Conservation (phyloP, 371 early-diverging fungal species). For the Batrachochytrium dendrobatidis region DNA sequence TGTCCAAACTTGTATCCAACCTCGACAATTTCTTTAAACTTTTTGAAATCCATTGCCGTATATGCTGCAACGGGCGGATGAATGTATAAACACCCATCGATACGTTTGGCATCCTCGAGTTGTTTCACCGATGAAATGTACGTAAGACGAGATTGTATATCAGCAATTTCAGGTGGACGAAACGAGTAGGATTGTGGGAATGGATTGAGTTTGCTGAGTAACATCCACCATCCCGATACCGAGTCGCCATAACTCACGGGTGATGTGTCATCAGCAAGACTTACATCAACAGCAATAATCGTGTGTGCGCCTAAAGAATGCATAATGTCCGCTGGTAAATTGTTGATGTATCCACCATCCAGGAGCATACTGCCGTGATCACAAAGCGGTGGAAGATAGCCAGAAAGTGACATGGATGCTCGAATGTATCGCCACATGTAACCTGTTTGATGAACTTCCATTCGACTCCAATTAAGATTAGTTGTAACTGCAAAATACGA, state of each 20-base stretch:
- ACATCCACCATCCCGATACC: constrained; percentile 89
- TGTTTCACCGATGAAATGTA: constrained; percentile 91
- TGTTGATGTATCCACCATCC: constrained; percentile 99
- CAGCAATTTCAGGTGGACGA: constrained; percentile 88
- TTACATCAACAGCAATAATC: constrained; percentile 95
- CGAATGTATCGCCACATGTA: constrained; percentile 96
- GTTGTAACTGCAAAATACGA: constrained; percentile 96
- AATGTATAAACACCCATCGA: constrained; percentile 80
- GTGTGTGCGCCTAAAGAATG: constrained; percentile 82
- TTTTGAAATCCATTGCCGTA: constrained; percentile 90
- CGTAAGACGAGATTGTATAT: constrained; percentile 94
- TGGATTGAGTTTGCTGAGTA: constrained; percentile 79
- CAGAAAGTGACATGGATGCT: constrained; percentile 97
- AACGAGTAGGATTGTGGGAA: constrained; percentile 46
- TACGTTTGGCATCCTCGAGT: constrained; percentile 82
- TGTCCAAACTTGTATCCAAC: constrained; percentile 88
- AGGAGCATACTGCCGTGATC: constrained; percentile 95
- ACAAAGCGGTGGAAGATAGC: constrained; percentile 88
- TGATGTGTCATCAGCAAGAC: constrained; percentile 84
- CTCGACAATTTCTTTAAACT: constrained; percentile 84
- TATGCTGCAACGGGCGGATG: constrained; percentile 83
- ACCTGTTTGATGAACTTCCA: constrained; percentile 88
- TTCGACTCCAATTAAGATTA: constrained; percentile 90
- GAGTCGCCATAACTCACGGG: constrained; percentile 91
- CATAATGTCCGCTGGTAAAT: constrained; percentile 95